Evolutionary conservation across 345 rosid genomes (phyloP).

Genomic region (Arabidopsis arenosa): DNA sequence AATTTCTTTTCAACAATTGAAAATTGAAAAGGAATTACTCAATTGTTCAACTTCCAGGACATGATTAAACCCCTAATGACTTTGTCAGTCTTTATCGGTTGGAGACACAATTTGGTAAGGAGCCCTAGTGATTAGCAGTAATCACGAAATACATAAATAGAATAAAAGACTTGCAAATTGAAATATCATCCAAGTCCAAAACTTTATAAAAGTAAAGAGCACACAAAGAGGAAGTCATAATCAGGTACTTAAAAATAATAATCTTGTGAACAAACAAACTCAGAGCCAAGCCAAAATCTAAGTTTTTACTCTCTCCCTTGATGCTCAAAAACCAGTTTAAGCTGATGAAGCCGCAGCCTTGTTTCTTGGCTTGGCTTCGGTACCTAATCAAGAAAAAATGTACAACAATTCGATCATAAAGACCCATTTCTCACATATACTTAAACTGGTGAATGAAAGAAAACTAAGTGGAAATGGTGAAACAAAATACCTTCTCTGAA

Average conservation of each 20-base stretch:
- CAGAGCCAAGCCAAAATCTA: conserved; percentile 25
- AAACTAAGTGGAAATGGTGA: too few species aligned
- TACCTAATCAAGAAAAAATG: conserved; percentile 48
- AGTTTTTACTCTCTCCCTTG: conserved; percentile 9
- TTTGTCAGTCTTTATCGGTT: not conserved
- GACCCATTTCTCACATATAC: not conserved
- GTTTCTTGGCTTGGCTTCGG: conserved; percentile 73
- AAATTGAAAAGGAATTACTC: too few species aligned
- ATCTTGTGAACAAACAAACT: conserved; percentile 20
- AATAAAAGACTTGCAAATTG: not conserved
- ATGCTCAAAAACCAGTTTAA: conserved; percentile 28
- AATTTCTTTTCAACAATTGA: not conserved
- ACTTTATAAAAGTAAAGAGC: conserved; percentile 8
- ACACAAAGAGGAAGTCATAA: conserved; percentile 21
- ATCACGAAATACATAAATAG: not conserved
- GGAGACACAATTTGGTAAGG: not conserved
- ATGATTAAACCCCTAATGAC: not conserved
- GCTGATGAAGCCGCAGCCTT: conserved; percentile 59
- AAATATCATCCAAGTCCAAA: conserved; percentile 14
- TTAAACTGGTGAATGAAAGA: not conserved
- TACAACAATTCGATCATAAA: not conserved
- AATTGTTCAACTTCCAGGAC: not conserved
- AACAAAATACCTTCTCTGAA: conserved; percentile 68
- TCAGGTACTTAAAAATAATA: not conserved
- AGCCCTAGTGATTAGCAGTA: not conserved